phyloP scores from a whole-genome alignment of 345 rosid species.

The Gossypium sturtianum region DNA sequence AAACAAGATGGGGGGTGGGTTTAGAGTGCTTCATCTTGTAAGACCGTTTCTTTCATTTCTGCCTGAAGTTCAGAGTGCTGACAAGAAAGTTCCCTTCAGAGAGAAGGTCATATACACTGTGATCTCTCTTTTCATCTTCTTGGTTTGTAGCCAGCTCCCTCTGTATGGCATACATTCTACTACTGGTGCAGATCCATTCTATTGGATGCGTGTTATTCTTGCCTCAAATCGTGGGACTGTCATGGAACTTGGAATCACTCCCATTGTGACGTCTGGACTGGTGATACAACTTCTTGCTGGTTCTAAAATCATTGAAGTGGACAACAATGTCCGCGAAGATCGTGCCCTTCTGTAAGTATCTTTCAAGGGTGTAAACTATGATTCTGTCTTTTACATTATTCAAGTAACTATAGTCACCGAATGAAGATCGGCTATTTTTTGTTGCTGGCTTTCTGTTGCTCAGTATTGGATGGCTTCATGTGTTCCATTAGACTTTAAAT shows the following conservation, averaged over 20 bases:
- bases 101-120: constrained; percentile 56
- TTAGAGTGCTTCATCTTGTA: constrained; percentile 37
- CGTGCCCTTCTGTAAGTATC: constrained; percentile 57
- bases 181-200: constrained; percentile 67
- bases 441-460: background rate
- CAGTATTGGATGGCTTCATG: background rate
- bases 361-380: background rate
- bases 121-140: constrained; percentile 55
- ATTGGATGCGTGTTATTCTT: constrained; percentile 78
- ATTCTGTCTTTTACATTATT: background rate
- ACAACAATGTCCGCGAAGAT: constrained; percentile 65
- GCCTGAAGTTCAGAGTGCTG: constrained; percentile 38
- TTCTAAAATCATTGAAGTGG: constrained; percentile 68
- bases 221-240: constrained; percentile 76
- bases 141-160: constrained; percentile 72
- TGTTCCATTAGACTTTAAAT: background rate
- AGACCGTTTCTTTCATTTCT: constrained; percentile 32
- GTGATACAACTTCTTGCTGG: constrained; percentile 73
- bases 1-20: constrained; percentile 60
- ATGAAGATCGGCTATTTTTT: background rate
- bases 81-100: constrained; percentile 31
- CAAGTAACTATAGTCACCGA: background rate
- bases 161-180: constrained; percentile 73
- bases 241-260: constrained; percentile 76
- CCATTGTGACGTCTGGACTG: constrained; percentile 63